Conservation (phyloP, 176 grass and related monocot genomes). For the Calamus simplicifolius region DNA sequence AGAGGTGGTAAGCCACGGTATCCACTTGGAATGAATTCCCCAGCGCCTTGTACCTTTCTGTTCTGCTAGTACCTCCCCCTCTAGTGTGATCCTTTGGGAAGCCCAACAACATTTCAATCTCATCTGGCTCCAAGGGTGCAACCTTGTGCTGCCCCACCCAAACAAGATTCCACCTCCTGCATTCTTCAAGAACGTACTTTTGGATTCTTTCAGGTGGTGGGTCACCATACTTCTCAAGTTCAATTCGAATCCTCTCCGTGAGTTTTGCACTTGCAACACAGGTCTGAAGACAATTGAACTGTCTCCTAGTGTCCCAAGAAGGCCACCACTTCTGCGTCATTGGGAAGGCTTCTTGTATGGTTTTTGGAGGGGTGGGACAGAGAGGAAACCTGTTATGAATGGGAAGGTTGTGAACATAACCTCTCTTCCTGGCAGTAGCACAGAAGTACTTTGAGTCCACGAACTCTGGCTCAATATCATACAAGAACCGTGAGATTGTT, state of each 20-base stretch:
- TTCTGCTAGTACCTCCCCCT: slow-evolving; percentile 42
- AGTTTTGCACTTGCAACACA: slow-evolving; percentile 43
- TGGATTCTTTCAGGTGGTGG: slow-evolving; percentile 31
- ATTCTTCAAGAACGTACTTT: slow-evolving; percentile 47
- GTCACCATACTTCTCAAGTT: slow-evolving; percentile 18
- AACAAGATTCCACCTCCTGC: slow-evolving; percentile 73
- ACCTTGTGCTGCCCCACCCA: slow-evolving; percentile 84
- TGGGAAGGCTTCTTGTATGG: slow-evolving; percentile 56
- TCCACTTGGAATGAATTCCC: slow-evolving; percentile 95
- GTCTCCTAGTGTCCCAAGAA: slow-evolving; percentile 60
- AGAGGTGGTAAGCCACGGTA: slow-evolving; percentile 70
- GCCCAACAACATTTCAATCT: slow-evolving; percentile 70
- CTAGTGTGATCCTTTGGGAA: slow-evolving; percentile 79
- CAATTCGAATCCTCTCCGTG: slow-evolving; percentile 36
- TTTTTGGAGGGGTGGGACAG: slow-evolving; percentile 44
- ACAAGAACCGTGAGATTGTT: slow-evolving; percentile 52
- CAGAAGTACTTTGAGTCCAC: slow-evolving; percentile 76
- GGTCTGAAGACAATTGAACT: slow-evolving; percentile 90
- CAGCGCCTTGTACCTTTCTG: slow-evolving; percentile 52
- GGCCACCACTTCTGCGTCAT: slow-evolving; percentile 58
- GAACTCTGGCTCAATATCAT: slow-evolving; percentile 65
- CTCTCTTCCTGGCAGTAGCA: slow-evolving; percentile 65
- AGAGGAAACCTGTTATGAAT: slow-evolving; percentile 44
- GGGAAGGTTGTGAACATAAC: slow-evolving; percentile 73
- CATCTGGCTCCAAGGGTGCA: slow-evolving; percentile 66